Evolutionary conservation across 179 eudicot genomes (phyloP).

Genomic region (Spinacia oleracea): DNA sequence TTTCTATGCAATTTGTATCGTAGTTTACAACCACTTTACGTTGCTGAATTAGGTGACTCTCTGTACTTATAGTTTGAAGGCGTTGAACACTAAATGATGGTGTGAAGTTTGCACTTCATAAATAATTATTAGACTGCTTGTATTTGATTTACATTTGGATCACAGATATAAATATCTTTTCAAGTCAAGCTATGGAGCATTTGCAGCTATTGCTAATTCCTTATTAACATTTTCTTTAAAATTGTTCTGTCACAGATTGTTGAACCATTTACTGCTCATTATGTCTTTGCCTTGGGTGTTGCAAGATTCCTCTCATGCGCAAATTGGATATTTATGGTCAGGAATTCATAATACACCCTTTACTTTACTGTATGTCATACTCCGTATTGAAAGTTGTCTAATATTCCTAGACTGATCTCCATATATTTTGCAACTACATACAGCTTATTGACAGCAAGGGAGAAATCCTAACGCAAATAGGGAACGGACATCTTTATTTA

Average conservation of each 20-base stretch:
- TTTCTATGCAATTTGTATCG: not conserved
- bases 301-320: conserved; percentile 78
- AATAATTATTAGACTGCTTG: not conserved
- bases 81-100: not conserved
- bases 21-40: not conserved
- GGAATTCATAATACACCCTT: conserved; percentile 39
- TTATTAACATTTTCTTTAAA: not conserved
- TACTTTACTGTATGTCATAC: not conserved
- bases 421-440: not conserved
- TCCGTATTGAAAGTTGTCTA: not conserved
- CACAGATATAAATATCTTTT: not conserved
- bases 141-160: not conserved
- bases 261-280: conserved; percentile 83
- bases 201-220: not conserved
- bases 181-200: not conserved
- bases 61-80: not conserved
- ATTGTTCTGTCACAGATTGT: conserved; percentile 50
- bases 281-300: conserved; percentile 84
- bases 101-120: not conserved
- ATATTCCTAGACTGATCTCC: not conserved
- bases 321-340: conserved; percentile 58
- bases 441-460: conserved; percentile 77
- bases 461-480: conserved; percentile 42
- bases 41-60: not conserved
- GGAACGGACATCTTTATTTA: conserved; percentile 70